phyloP scores from a whole-genome alignment of 495 filamentous ascomycete species.

The Daldinia bambusicola region DNA sequence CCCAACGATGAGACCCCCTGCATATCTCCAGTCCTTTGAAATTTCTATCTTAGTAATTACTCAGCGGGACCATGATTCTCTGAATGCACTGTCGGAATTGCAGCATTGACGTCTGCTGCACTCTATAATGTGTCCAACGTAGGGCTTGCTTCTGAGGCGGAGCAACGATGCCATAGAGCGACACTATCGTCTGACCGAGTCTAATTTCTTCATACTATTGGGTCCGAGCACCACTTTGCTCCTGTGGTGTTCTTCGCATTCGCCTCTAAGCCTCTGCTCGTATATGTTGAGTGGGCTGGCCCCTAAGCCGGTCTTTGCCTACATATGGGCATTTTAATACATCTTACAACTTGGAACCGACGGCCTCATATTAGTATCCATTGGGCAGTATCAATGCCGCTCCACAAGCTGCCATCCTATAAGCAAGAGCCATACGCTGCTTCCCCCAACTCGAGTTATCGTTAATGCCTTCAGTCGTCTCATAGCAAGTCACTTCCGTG shows the following conservation, averaged over 20 bases:
- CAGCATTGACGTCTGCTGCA: too few species aligned
- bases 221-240: background rate
- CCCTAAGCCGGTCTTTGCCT: background rate
- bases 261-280: background rate
- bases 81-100: too few species aligned
- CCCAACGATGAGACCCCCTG: conserved; percentile 8
- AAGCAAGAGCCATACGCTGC: conserved; percentile 1
- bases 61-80: background rate
- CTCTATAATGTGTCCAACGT: background rate
- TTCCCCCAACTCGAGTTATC: background rate
- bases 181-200: background rate
- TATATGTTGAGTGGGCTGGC: background rate
- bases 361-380: background rate
- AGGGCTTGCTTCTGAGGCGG: conserved; percentile 16
- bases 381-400: background rate
- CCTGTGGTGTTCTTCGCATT: conserved; percentile 8
- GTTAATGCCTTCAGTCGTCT: conserved; percentile 22
- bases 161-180: conserved; percentile 1
- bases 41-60: conserved; percentile 6
- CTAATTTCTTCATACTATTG: conserved; percentile 11
- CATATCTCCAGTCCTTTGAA: conserved; percentile 9
- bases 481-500: conserved; percentile 18
- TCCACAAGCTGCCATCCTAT: background rate
- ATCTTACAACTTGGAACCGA: background rate
- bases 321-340: background rate